Evolutionary conservation across 345 rosid species (phyloP).

Genomic region (Euclidium syriacum): DNA sequence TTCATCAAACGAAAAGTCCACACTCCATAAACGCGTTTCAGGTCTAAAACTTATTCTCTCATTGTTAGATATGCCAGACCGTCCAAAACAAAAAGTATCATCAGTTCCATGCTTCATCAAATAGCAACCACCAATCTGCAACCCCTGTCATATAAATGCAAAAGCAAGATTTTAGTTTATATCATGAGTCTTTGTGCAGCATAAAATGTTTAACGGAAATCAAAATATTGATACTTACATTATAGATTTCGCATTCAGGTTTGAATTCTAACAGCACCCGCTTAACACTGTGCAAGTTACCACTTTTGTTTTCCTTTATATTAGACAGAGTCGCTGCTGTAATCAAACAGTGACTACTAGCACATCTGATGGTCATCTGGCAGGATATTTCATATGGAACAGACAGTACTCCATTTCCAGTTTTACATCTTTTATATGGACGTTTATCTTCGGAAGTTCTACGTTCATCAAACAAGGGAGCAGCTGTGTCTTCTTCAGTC

Average conservation of each 20-base stretch:
- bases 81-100: conserved; percentile 45
- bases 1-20: conserved; percentile 47
- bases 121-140: conserved; percentile 75
- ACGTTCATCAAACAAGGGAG: conserved; percentile 19
- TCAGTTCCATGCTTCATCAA: conserved; percentile 46
- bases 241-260: conserved; percentile 25
- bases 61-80: conserved; percentile 25
- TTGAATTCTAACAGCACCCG: conserved; percentile 63
- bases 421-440: conserved; percentile 51
- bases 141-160: conserved; percentile 40
- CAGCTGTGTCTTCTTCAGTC: conserved; percentile 34
- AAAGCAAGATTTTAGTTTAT: background rate
- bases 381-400: conserved; percentile 40
- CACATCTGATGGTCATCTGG: conserved; percentile 42
- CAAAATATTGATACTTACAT: conserved; percentile 18
- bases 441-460: conserved; percentile 23
- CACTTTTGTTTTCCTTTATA: conserved; percentile 28
- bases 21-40: conserved; percentile 43
- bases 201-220: background rate
- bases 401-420: conserved; percentile 16
- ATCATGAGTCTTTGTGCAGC: background rate
- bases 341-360: conserved; percentile 16
- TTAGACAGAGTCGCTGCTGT: conserved; percentile 42
- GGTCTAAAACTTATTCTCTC: conserved; percentile 41
- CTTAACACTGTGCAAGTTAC: conserved; percentile 31